Evolutionary conservation across 495 filamentous ascomycete genomes (phyloP), one percentile per base, ranked within the genome.

Genomic region (Hypoxylon perforatum): DNA sequence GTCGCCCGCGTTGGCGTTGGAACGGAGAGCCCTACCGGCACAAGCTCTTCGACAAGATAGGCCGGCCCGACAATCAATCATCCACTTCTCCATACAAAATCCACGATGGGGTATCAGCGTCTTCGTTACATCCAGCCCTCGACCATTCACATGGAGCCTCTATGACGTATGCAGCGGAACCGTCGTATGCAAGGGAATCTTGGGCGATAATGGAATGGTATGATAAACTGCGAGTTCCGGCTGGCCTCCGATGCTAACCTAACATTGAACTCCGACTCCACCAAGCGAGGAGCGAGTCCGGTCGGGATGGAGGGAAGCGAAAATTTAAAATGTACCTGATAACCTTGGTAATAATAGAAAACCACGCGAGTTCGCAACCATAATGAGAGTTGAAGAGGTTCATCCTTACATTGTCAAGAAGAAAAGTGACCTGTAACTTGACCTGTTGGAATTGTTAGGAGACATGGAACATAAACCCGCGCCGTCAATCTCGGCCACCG

Each of bases 191-290:
- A 65, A 52, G 47, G n/a, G 41, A 44, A 15, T 8, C 41, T 44
- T 44, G 17, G 41, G 52, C 52, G 22, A 4, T 11, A 4, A 17
- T 51, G 28, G n/a, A 4, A 28, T 35, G 18, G 59, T 23, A 57
- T 23, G 50, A 64, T 50, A 41, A 17, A 45, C 39, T 45, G 56
- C n/a, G n/a, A n/a, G n/a, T n/a, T 69, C 66, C 66, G 66, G 66
- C 61, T 58, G 33, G 51, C 28, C 66, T 69, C 66, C 66, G 66
- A 65, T 65, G 38, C 42, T 38, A 63, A 35, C 39, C 38, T 52
- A 47, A 57, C 36, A 28, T 36, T 57, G 30, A 33, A 28, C 30
- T 9, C 30, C 30, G 30, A 57, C 54, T 69, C 65, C 60, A 61
- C 50, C 38, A 41, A n/a, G n/a, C n/a, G 28, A 53, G 9, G 25